Evolutionary conservation across 1,139 yeast species (phyloP), one percentile per base, ranked within the genome.

Genomic region (Blastobotrys raffinosifermentans): DNA sequence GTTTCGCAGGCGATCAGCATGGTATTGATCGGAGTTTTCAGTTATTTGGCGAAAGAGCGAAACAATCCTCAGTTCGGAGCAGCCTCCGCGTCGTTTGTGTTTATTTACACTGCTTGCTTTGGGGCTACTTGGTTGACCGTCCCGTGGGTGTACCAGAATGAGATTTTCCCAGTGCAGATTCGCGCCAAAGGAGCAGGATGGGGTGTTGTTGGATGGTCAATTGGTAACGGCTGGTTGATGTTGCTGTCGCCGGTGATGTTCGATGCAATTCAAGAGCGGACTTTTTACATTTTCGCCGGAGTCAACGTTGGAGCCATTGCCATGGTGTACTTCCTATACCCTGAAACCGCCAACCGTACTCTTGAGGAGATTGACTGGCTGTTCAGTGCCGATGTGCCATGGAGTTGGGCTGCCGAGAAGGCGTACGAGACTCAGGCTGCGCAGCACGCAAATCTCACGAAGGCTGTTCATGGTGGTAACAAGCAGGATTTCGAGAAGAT

Each of bases 221-320:
- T 64, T 41, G 66, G 67, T 39, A 65, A 64, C 36, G 67, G 66
- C 36, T 63, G 67, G 66, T 52, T 65, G 19, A 63, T 63, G 31
- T 54, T 63, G 35, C 49, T 64, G 32, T 61, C 64, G 30, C 69
- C 68, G 14, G 50, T 60, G 26, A 66, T 65, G 56, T 63, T 65
- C 35, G 52, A 48, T 29, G 53, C 53, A 25, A 56, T 65, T 41
- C 50, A 42, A 9, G 66, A 64, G 52, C 56, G 54, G 45, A 60
- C 65, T 2, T 47, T 57, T 11, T 58, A 58, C 44, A 57, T 61
- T 25, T 63, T 61, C 41, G 62, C 58, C 25, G 58, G 54, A 9
- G 46, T 49, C 43, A 61, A 61, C 44, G 35, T 50, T 30, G 35
- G 39, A 26, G 26, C 45, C 9, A 26, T 45, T 30, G 6, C 9